Percentiles rank a stretch among this genome's conserved stretches.
Evolutionary conservation across 345 rosid genomes (phyloP).

Genomic region (Moricandia arvensis): DNA sequence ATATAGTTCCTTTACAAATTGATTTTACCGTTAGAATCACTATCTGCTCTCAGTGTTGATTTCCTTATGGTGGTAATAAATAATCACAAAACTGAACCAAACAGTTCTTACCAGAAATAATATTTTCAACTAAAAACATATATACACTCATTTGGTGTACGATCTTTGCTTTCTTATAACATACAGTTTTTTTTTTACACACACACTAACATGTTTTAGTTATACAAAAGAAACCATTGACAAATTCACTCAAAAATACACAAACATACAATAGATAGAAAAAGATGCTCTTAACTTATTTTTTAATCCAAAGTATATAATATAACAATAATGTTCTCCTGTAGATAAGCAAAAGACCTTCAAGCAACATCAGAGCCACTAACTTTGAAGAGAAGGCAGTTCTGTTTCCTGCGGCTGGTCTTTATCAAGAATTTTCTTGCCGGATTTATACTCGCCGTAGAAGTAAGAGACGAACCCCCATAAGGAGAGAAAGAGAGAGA

Average conservation of each 20-base stretch:
- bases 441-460: conserved; percentile 41
- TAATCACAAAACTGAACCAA: no score
- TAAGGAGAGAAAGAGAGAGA: conserved; percentile 61
- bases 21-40: neutral
- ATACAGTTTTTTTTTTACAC: no score
- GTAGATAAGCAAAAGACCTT: neutral
- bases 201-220: no score
- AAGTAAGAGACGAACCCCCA: conserved; percentile 83
- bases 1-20: neutral
- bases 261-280: neutral
- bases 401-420: conserved; percentile 32
- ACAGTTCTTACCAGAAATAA: neutral
- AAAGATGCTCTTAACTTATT: neutral
- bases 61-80: no score
- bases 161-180: neutral
- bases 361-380: conserved; percentile 9
- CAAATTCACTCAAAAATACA: neutral
- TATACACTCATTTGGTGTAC: neutral
- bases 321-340: neutral
- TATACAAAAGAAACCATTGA: neutral
- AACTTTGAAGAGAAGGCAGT: conserved; percentile 14
- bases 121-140: neutral
- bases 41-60: neutral
- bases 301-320: neutral
- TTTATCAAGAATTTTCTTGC: conserved; percentile 30